Percentiles rank a stretch among this genome's conserved stretches.
These are phyloP conservation scores for Phytophthora chlamydospora DNA, from an alignment of 352 stramenopile genomes.

Conservation along the genomic window DNA sequence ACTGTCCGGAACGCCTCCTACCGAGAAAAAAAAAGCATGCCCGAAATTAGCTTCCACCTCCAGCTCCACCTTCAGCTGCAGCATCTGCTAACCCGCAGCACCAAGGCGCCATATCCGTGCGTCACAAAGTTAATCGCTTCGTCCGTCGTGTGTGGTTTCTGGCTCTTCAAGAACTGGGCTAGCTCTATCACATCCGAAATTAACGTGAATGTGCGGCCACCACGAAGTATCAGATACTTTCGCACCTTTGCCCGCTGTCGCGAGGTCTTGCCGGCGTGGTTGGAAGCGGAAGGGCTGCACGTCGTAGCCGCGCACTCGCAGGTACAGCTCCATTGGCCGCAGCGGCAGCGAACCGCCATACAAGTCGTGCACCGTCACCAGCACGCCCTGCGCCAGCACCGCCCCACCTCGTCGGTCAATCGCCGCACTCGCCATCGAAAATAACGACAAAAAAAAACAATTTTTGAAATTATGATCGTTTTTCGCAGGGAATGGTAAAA, in stretches of 20 bases:
- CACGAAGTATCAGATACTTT: slow-evolving; percentile 2
- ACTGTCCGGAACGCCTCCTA: slow-evolving; percentile 77
- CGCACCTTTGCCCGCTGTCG: slow-evolving; percentile 48
- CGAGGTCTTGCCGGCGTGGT: slow-evolving; percentile 44
- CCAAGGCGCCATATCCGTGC: slow-evolving; percentile 71
- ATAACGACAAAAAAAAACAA: background rate
- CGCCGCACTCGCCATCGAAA: slow-evolving; percentile 49
- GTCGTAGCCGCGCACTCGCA: slow-evolving; percentile 44
- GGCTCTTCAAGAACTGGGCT: slow-evolving; percentile 50
- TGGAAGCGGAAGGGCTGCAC: slow-evolving; percentile 60
- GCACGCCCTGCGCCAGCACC: slow-evolving; percentile 50
- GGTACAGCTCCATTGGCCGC: slow-evolving; percentile 54
- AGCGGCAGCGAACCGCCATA: slow-evolving; percentile 55
- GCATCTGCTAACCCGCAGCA: slow-evolving; percentile 51
- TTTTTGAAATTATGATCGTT: slow-evolving; percentile 2
- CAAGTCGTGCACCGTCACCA: slow-evolving; percentile 74
- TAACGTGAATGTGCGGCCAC: background rate
- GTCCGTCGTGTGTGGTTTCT: slow-evolving; percentile 67
- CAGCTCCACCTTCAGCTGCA: background rate
- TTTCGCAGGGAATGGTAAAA: no score
- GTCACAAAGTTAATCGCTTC: slow-evolving; percentile 75
- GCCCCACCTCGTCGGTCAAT: slow-evolving; percentile 48
- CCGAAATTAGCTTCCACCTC: slow-evolving; percentile 5
- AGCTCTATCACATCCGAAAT: slow-evolving; percentile 36
- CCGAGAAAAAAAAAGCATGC: background rate